phyloP scores from a whole-genome alignment of 192 early-diverging fungal genomes.

The Umbelopsis ramanniana region DNA sequence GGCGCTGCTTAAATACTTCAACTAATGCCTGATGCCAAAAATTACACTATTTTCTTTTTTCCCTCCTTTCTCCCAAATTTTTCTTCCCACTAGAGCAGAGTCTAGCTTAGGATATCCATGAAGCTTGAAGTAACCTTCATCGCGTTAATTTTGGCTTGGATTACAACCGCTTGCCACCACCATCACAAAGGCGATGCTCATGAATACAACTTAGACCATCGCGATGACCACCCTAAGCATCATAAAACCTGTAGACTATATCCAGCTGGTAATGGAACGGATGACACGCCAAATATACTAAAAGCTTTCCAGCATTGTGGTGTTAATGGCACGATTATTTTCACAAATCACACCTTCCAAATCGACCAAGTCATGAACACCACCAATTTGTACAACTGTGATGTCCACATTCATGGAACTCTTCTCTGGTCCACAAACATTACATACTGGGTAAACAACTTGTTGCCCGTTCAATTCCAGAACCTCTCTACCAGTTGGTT shows the following conservation, averaged over 20 bases:
- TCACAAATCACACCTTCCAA: constrained; percentile 9
- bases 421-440: constrained; percentile 11
- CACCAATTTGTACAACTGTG: background rate
- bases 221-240: background rate
- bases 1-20: too few species aligned
- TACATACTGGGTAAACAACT: background rate
- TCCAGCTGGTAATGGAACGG: background rate
- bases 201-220: too few species aligned
- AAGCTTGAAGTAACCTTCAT: background rate
- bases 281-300: constrained; percentile 12
- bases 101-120: background rate
- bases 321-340: constrained; percentile 3
- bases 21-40: too few species aligned
- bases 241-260: constrained; percentile 2
- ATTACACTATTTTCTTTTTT: background rate
- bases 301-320: constrained; percentile 5
- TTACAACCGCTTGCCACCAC: background rate
- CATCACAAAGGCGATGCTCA: too few species aligned
- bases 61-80: background rate
- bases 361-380: background rate
- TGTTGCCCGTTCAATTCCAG: background rate
- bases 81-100: background rate
- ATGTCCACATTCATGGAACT: constrained; percentile 8
- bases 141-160: background rate
- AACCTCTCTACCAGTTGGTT: constrained; percentile 10